Evolutionary conservation across 768 basidiomycete species (phyloP).

Genomic region (Mycena kentingensis): DNA sequence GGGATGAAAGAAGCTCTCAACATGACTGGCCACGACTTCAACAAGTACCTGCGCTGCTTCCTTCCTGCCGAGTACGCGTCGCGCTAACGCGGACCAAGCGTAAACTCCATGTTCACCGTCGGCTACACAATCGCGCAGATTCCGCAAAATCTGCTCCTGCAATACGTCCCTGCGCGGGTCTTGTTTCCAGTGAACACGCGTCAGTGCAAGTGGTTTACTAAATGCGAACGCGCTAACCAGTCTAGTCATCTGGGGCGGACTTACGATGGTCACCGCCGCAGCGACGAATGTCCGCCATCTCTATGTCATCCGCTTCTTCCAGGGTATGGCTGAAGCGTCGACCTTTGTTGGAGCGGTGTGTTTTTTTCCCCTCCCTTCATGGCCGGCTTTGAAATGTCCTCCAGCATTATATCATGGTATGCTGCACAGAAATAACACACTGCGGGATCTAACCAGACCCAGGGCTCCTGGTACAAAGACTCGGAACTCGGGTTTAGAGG

Average conservation of each 20-base stretch:
- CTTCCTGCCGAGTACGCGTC: neutral
- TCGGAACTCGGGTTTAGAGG: conserved; percentile 18
- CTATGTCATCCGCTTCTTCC: conserved; percentile 71
- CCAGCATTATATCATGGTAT: conserved; percentile 13
- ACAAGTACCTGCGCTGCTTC: conserved; percentile 38
- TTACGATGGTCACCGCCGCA: conserved; percentile 40
- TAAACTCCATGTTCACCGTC: conserved; percentile 72
- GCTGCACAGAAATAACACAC: neutral
- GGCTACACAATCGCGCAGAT: conserved; percentile 78
- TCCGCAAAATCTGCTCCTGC: conserved; percentile 66
- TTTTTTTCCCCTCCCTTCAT: conserved; percentile 10
- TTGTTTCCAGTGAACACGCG: neutral
- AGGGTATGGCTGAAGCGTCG: conserved; percentile 72
- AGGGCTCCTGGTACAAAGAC: conserved; percentile 24
- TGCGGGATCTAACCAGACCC: neutral
- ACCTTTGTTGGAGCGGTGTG: conserved; percentile 76
- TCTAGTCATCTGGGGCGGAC: conserved; percentile 67
- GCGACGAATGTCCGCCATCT: conserved; percentile 28
- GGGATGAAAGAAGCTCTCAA: conserved; percentile 74
- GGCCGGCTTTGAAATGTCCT: neutral
- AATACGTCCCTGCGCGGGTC: conserved; percentile 44
- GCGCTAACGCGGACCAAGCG: conserved; percentile 36
- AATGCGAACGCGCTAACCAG: conserved; percentile 21
- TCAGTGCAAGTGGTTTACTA: neutral
- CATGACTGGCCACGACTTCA: conserved; percentile 66